Percentiles rank a stretch among this genome's conserved stretches.
phyloP scores from a whole-genome alignment of 306 rosid species.

The Pyrus pyrifolia region DNA sequence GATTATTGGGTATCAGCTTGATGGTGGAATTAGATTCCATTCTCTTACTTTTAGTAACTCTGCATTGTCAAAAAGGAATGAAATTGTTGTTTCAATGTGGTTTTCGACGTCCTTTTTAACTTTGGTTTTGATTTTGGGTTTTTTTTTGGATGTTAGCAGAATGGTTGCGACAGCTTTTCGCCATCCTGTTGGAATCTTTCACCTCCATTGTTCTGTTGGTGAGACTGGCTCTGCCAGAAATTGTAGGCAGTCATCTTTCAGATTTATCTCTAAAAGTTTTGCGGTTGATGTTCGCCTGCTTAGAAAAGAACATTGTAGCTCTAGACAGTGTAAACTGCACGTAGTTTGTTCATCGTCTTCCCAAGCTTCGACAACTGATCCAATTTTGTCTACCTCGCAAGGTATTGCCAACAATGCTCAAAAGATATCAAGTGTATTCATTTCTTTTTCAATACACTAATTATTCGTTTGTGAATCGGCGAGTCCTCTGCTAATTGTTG shows the following conservation, averaged over 20 bases:
- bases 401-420: conserved; percentile 3
- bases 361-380: conserved; percentile 15
- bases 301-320: background rate
- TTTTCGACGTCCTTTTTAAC: background rate
- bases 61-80: background rate
- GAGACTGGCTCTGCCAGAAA: conserved; percentile 10
- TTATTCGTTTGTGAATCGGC: background rate
- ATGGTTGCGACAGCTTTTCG: conserved; percentile 26
- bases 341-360: conserved; percentile 18
- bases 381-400: conserved; percentile 7
- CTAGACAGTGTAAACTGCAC: conserved; percentile 1
- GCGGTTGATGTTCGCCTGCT: conserved; percentile 9
- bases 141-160: conserved; percentile 19
- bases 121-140: background rate
- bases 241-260: conserved; percentile 4
- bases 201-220: conserved; percentile 12
- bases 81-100: background rate
- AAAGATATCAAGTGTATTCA: conserved; percentile 17
- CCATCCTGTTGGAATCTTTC: conserved; percentile 22
- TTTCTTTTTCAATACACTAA: background rate
- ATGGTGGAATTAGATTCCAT: background rate
- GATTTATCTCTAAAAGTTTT: conserved; percentile 24
- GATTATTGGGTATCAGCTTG: background rate
- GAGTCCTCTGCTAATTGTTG: conserved; percentile 6
- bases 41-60: background rate